phyloP scores from a whole-genome alignment of 306 rosid genomes.

The Lathyrus aphaca region DNA sequence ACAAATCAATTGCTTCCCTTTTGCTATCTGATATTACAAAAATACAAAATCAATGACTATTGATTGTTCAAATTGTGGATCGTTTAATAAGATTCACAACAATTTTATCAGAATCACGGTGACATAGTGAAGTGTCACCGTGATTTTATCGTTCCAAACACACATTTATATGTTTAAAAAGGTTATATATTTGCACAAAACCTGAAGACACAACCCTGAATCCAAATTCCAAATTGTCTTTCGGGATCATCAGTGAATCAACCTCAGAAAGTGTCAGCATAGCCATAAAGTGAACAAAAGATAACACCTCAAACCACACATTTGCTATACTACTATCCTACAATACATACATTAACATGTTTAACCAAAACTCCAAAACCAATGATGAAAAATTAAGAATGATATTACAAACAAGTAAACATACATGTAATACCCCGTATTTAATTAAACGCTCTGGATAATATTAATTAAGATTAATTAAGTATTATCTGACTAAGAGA shows the following conservation, averaged over 20 bases:
- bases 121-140: too few relatives aligned
- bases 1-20: conserved; percentile 76
- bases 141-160: not conserved
- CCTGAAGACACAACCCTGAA: conserved; percentile 79
- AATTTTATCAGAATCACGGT: too few relatives aligned
- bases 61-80: conserved; percentile 22
- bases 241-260: conserved; percentile 78
- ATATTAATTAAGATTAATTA: too few relatives aligned
- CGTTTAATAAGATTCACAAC: not conserved
- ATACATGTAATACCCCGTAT: too few relatives aligned
- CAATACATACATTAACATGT: conserved; percentile 29
- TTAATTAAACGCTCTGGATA: too few relatives aligned
- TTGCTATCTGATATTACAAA: conserved; percentile 62
- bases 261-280: conserved; percentile 76
- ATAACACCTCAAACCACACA: conserved; percentile 81
- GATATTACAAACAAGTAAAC: conserved; percentile 10
- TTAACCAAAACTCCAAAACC: conserved; percentile 24
- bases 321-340: conserved; percentile 74
- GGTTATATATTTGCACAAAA: conserved; percentile 31
- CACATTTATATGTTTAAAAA: not conserved
- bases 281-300: conserved; percentile 78
- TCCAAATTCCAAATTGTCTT: conserved; percentile 70
- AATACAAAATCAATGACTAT: not conserved
- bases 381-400: not conserved
- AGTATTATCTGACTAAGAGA: too few relatives aligned